Base-by-base conservation (phyloP, 1,284 basidiomycete genomes). In the Ustilago lituana region DNA sequence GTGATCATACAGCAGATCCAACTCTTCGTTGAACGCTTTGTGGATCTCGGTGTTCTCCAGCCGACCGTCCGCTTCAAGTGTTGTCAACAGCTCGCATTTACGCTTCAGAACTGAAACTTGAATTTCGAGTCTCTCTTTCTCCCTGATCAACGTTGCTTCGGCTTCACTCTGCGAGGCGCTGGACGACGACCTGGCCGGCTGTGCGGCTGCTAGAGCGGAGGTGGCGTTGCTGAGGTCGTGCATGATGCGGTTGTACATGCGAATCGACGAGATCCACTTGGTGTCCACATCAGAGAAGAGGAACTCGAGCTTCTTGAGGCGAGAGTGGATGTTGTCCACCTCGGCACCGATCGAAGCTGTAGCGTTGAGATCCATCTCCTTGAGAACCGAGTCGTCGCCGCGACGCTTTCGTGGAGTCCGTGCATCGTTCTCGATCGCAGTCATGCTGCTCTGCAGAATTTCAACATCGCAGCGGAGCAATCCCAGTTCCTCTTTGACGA, bases 21-120 rank as follows among this genome's bases (percentile, higher is more conserved):
- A 52, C 57, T 82, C 80, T 41, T 82, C 80, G 52, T 82, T 82
- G 67, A 81, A 82, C 7, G 73, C 73, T 55, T 74, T 68, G 61
- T 81, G 77, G n/a, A 81, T 58, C 60, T 77, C 78, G 14, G 79
- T 76, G 47, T 82, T 80, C 51, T 82, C 80, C 32, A 79, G 43
- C 3, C 78, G 69, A 3, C 72, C 77, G 43, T 81, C 79, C 22
- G 69, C 53, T 54, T 82, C 79, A 23, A 81, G 62, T 23, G 71
- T 72, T 11, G 67, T 65, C 19, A 81, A 47, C n/a, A 77, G 47
- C 27, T 72, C 73, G 50, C 74, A 76, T 37, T 74, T 74, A 29
- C 77, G 59, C 27, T 53, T 56, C 11, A 80, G 54, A 15, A 56
- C 68, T 24, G 71, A 51, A 5, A 81, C 19, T 47, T 77, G 58